These are phyloP conservation scores for Sugiyamaella castrensis DNA, from an alignment of 1,139 yeast genomes.

Conservation along the genomic window DNA sequence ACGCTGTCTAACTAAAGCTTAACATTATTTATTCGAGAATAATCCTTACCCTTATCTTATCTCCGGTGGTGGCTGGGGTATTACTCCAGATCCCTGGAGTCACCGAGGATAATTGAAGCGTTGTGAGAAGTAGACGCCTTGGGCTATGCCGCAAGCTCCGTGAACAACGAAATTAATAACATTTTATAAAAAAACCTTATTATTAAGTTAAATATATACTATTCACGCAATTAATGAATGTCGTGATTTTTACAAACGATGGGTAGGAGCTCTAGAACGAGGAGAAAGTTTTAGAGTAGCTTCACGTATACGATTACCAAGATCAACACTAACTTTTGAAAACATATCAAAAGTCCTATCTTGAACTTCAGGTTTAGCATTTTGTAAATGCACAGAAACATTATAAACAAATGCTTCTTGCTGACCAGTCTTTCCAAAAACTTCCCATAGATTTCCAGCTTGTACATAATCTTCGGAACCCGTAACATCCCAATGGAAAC, in stretches of 20 bases:
- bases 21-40: too few species aligned
- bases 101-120: too few species aligned
- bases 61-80: too few species aligned
- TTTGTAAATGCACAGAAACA: slow-evolving; percentile 68
- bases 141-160: not conserved
- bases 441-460: slow-evolving; percentile 65
- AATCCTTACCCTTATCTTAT: too few species aligned
- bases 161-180: too few species aligned
- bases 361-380: slow-evolving; percentile 73
- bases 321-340: slow-evolving; percentile 63
- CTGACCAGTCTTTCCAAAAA: slow-evolving; percentile 61
- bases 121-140: too few species aligned
- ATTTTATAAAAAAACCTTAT: too few species aligned
- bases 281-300: slow-evolving; percentile 59
- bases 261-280: slow-evolving; percentile 13
- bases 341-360: slow-evolving; percentile 79
- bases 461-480: slow-evolving; percentile 66
- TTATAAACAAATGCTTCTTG: slow-evolving; percentile 83
- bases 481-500: slow-evolving; percentile 80
- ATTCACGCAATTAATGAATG: not conserved
- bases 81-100: too few species aligned
- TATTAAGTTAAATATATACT: not conserved
- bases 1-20: too few species aligned
- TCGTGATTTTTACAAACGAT: slow-evolving; percentile 8
- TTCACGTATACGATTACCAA: slow-evolving; percentile 60